phyloP scores from a whole-genome alignment of 2,329 filamentous ascomycete genomes.

The Trichoderma gracile region DNA sequence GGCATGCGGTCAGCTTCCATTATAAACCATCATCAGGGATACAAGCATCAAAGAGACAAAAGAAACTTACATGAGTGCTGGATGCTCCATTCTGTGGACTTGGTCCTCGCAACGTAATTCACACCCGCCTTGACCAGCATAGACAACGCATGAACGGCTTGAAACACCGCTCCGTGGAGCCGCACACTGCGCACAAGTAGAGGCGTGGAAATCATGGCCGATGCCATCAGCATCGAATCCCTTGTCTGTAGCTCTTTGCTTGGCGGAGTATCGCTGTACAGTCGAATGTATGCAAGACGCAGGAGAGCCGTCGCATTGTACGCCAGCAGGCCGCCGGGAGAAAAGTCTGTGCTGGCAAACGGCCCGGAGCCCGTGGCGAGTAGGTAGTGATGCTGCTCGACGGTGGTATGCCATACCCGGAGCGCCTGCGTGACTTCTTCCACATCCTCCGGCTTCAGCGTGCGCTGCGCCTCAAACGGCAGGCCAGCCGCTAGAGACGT shows the following conservation, averaged over 20 bases:
- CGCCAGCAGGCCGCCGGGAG: conserved; percentile 61
- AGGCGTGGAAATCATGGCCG: conserved; percentile 59
- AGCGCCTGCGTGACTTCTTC: conserved; percentile 58
- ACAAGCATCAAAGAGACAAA: not conserved
- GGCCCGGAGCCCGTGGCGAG: conserved; percentile 51
- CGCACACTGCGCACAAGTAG: conserved; percentile 59
- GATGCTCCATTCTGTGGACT: conserved; percentile 64
- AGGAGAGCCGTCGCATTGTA: conserved; percentile 65
- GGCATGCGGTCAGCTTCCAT: conserved; percentile 26
- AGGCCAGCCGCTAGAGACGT: conserved; percentile 54
- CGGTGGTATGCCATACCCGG: conserved; percentile 59
- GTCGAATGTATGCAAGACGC: conserved; percentile 62
- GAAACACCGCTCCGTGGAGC: conserved; percentile 64
- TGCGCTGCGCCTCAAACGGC: conserved; percentile 52
- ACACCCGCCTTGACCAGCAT: conserved; percentile 65
- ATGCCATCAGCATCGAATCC: conserved; percentile 62
- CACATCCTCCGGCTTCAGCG: conserved; percentile 55
- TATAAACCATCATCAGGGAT: too few species aligned
- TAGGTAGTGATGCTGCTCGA: conserved; percentile 57
- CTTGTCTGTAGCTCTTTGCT: conserved; percentile 64
- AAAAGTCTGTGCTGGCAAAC: conserved; percentile 51
- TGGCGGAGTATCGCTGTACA: conserved; percentile 65
- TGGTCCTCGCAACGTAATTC: conserved; percentile 62
- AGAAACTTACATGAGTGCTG: conserved; percentile 59
- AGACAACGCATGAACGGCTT: conserved; percentile 67